Conservation (phyloP, 2,329 filamentous ascomycete genomes). For the Apiospora aurea region DNA sequence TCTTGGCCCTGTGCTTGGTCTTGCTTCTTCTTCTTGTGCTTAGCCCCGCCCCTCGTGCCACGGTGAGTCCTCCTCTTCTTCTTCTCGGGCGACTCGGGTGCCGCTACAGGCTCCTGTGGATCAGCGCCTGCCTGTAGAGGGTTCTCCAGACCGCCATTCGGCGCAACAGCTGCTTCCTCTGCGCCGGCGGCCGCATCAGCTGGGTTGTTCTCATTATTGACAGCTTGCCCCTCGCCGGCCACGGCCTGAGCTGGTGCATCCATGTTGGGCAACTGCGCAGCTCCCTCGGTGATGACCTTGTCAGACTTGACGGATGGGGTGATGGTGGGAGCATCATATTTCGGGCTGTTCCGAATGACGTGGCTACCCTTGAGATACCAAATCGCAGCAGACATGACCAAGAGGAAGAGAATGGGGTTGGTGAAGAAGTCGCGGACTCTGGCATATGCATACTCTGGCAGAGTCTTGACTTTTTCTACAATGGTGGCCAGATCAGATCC, state of each 20-base stretch:
- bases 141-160: neutral
- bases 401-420: constrained; percentile 59
- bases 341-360: constrained; percentile 35
- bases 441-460: constrained; percentile 58
- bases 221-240: neutral
- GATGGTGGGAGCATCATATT: constrained; percentile 13
- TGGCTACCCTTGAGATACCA: constrained; percentile 43
- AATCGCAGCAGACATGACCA: constrained; percentile 47
- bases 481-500: constrained; percentile 49
- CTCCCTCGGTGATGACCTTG: constrained; percentile 7
- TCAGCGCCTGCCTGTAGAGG: neutral
- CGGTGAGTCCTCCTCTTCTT: constrained; percentile 75
- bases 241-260: neutral
- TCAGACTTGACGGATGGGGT: neutral
- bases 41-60: constrained; percentile 74
- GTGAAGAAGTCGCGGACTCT: constrained; percentile 62
- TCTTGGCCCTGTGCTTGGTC: constrained; percentile 58
- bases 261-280: constrained; percentile 2
- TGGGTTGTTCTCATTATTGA: neutral
- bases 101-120: neutral
- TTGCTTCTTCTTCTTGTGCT: constrained; percentile 66
- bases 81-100: constrained; percentile 47
- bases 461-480: constrained; percentile 56
- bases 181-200: neutral
- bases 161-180: neutral